Percentiles rank a stretch among this genome's conserved stretches.
phyloP scores from a whole-genome alignment of 1,139 yeast genomes.

The Taphrina deformans region DNA sequence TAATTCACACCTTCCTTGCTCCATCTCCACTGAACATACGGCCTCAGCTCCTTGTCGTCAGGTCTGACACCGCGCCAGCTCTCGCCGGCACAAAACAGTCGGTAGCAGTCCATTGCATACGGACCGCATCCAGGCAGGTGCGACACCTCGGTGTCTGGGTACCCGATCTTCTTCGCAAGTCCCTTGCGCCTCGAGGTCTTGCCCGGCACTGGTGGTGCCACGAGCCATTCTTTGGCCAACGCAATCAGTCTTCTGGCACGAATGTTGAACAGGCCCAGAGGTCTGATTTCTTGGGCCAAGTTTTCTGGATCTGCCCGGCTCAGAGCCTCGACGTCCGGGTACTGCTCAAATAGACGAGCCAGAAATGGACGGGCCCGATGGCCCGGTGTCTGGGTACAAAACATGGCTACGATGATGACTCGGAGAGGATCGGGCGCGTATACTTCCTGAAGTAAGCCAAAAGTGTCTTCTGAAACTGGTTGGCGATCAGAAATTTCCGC shows the following conservation, averaged over 20 bases:
- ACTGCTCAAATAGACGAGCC: background rate
- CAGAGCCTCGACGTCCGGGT: constrained; percentile 6
- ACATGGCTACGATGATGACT: constrained; percentile 16
- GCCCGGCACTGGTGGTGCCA: background rate
- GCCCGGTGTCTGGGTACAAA: constrained; percentile 18
- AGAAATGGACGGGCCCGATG: constrained; percentile 9
- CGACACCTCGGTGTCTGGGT: constrained; percentile 11
- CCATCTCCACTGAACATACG: constrained; percentile 19
- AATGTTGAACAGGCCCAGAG: constrained; percentile 1
- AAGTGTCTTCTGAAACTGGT: background rate
- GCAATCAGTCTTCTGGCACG: background rate
- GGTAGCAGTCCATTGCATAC: constrained; percentile 21
- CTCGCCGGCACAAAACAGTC: constrained; percentile 13
- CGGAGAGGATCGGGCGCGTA: constrained; percentile 11
- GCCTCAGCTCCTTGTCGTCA: constrained; percentile 15
- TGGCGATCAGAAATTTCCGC: background rate
- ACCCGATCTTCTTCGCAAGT: constrained; percentile 7
- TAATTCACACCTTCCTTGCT: constrained; percentile 14
- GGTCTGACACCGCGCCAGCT: constrained; percentile 15
- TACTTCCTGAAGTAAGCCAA: constrained; percentile 8
- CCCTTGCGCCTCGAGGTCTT: background rate
- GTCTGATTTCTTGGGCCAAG: constrained; percentile 1
- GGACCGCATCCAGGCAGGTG: constrained; percentile 23
- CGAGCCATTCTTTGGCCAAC: constrained; percentile 1
- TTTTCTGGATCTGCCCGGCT: background rate